Percentiles rank a stretch among this genome's conserved stretches.
Conservation (phyloP, 108 stramenopile genomes). For the Cylindrotheca closterium region DNA sequence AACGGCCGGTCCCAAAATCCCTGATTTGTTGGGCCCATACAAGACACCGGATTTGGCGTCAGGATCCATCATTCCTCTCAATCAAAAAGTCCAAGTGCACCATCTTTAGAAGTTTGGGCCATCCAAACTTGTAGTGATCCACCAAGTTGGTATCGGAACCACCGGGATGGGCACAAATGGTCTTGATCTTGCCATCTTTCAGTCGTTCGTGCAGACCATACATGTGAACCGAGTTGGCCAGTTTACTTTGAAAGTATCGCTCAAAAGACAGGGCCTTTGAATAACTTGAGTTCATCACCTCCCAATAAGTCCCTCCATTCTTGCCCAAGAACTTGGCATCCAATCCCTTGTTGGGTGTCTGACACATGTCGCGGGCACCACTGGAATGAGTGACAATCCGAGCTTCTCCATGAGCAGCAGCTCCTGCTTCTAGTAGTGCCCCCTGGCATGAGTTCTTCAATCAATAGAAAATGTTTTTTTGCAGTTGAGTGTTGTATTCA, state of each 20-base stretch:
- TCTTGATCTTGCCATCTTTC: conserved; percentile 9
- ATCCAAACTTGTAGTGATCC: conserved; percentile 1
- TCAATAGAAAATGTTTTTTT: conserved; percentile 58
- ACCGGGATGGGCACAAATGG: conserved; percentile 11
- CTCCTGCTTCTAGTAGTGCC: conserved; percentile 26
- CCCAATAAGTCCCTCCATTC: conserved; percentile 39
- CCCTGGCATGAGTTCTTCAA: conserved; percentile 47
- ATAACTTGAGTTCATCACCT: no score
- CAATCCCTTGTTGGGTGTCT: conserved; percentile 22
- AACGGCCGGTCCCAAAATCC: not conserved
- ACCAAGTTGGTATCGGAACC: conserved; percentile 6
- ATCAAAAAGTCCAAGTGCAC: conserved; percentile 19
- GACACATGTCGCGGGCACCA: conserved; percentile 19
- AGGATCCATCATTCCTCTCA: conserved; percentile 12
- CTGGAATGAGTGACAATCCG: conserved; percentile 50
- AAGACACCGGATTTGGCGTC: conserved; percentile 5
- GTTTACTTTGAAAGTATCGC: conserved; percentile 58
- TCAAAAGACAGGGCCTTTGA: conserved; percentile 43
- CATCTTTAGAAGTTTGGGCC: conserved; percentile 18
- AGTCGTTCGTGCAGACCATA: conserved; percentile 41
- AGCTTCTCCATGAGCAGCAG: conserved; percentile 38
- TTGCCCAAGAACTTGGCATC: conserved; percentile 48
- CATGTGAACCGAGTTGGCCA: conserved; percentile 62
- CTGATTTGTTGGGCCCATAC: conserved; percentile 8
- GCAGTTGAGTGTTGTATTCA: conserved; percentile 60